Conservation (phyloP, 345 rosid species). For the Anacardium occidentale region DNA sequence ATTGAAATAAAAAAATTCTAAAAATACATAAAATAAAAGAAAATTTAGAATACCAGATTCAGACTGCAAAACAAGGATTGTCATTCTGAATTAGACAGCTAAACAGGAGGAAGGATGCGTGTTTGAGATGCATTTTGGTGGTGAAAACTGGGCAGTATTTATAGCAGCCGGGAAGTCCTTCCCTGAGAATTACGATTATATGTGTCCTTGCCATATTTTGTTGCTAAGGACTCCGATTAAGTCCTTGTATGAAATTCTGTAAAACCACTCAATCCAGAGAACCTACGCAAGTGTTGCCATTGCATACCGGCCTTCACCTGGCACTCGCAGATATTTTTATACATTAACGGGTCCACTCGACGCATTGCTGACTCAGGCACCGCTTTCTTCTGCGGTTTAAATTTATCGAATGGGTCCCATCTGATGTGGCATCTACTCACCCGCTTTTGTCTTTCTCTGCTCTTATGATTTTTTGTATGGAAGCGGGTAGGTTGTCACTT, state of each 20-base stretch:
- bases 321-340: too few species aligned
- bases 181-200: conserved; percentile 39
- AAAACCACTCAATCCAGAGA: too few species aligned
- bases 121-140: neutral
- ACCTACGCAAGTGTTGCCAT: too few species aligned
- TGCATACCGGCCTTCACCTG: too few species aligned
- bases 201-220: conserved; percentile 28
- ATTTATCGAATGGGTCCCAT: too few species aligned
- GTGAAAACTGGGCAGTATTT: conserved; percentile 24
- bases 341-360: neutral
- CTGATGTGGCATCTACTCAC: too few species aligned
- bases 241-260: conserved; percentile 23
- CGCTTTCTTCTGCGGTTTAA: too few species aligned
- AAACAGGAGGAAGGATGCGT: neutral
- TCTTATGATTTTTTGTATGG: too few species aligned
- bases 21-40: neutral
- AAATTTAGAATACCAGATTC: conserved; percentile 29
- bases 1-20: neutral
- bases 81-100: conserved; percentile 30
- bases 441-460: too few species aligned
- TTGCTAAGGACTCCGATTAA: neutral
- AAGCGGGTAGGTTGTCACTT: too few species aligned
- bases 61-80: conserved; percentile 37
- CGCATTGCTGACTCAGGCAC: too few species aligned
- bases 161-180: conserved; percentile 46